Conservation (phyloP, 306 rosid species). For the Macrotyloma uniflorum region DNA sequence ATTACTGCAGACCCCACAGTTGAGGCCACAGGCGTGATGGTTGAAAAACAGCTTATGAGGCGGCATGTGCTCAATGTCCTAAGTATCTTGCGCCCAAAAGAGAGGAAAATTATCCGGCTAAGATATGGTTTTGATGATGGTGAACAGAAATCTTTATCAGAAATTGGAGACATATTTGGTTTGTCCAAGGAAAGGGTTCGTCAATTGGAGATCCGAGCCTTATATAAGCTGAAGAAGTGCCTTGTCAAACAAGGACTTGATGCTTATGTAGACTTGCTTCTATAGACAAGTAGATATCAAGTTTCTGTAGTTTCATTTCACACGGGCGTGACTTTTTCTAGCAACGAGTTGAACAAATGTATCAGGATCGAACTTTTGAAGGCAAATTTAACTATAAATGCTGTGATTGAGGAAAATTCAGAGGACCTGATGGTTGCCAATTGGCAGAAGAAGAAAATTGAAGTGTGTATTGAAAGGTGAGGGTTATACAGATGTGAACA, state of each 20-base stretch:
- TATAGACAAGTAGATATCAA: slow-evolving; percentile 39
- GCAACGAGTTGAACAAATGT: background rate
- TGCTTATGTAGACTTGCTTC: slow-evolving; percentile 68
- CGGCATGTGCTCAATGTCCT: slow-evolving; percentile 69
- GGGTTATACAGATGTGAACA: slow-evolving; percentile 30
- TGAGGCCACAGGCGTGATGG: slow-evolving; percentile 64
- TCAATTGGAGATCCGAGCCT: slow-evolving; percentile 65
- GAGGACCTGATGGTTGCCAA: background rate
- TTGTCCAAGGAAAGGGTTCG: slow-evolving; percentile 84
- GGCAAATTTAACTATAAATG: slow-evolving; percentile 21
- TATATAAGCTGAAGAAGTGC: slow-evolving; percentile 73
- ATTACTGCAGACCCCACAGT: slow-evolving; percentile 69
- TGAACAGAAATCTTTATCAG: slow-evolving; percentile 59
- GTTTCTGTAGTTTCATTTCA: slow-evolving; percentile 36
- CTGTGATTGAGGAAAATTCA: slow-evolving; percentile 24
- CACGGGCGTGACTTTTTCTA: background rate
- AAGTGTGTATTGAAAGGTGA: slow-evolving; percentile 8
- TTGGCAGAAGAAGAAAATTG: slow-evolving; percentile 16
- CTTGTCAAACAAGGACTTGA: slow-evolving; percentile 67
- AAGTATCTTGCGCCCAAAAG: slow-evolving; percentile 58
- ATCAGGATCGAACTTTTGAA: slow-evolving; percentile 24
- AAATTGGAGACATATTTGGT: slow-evolving; percentile 72
- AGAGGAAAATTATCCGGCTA: slow-evolving; percentile 74
- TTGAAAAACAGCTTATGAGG: slow-evolving; percentile 79
- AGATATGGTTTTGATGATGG: slow-evolving; percentile 82